Evolutionary conservation across 768 basidiomycete species (phyloP).

Genomic region (Boletus rubescentipes): DNA sequence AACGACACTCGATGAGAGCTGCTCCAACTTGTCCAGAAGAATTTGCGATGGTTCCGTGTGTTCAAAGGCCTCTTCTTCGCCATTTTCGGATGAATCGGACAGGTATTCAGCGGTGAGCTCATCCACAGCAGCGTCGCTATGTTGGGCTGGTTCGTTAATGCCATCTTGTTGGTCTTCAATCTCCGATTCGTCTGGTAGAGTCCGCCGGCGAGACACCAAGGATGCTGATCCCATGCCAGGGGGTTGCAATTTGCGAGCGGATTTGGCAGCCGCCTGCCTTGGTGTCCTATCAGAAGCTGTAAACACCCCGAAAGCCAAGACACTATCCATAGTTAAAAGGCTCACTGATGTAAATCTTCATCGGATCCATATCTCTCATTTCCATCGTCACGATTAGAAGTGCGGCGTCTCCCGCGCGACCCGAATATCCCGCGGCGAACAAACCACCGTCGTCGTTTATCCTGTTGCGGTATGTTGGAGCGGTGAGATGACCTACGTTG

Average conservation of each 20-base stretch:
- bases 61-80: conserved; percentile 7
- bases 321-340: too few relatives aligned
- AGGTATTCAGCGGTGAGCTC: background rate
- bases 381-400: background rate
- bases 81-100: conserved; percentile 9
- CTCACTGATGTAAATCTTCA: conserved; percentile 11
- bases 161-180: conserved; percentile 1
- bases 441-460: conserved; percentile 17
- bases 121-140: conserved; percentile 3
- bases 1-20: conserved; percentile 29
- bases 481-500: background rate
- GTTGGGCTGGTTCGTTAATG: background rate
- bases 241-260: conserved; percentile 6
- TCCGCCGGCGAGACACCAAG: too few relatives aligned
- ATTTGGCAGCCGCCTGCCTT: conserved; percentile 11
- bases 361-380: background rate
- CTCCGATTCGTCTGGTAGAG: background rate
- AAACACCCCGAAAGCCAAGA: background rate
- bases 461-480: background rate
- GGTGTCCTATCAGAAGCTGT: conserved; percentile 7
- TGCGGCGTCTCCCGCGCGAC: background rate
- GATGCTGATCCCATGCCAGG: too few relatives aligned
- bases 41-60: conserved; percentile 31
- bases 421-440: conserved; percentile 10
- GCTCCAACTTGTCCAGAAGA: conserved; percentile 38